phyloP scores from a whole-genome alignment of 179 eudicot genomes.

The Beta corolliflora region DNA sequence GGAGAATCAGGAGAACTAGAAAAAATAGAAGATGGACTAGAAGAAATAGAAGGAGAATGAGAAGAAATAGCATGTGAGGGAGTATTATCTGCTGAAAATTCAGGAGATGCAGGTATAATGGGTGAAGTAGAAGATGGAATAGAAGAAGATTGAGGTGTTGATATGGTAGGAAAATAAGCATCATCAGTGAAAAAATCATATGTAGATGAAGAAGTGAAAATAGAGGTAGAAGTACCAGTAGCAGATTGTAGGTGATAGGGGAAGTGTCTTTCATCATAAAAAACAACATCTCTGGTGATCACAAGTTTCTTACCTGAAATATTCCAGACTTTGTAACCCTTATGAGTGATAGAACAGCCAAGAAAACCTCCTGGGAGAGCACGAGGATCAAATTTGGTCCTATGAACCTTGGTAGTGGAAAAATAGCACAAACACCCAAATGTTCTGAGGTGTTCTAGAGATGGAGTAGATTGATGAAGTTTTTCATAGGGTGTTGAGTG shows the following conservation, averaged over 20 bases:
- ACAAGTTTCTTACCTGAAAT: background rate
- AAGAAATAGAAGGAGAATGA: too few species aligned
- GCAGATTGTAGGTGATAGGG: background rate
- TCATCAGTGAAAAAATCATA: too few species aligned
- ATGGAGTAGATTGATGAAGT: background rate
- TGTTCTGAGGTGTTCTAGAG: background rate
- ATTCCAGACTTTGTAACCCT: background rate
- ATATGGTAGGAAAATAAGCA: too few species aligned
- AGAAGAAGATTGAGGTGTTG: too few species aligned
- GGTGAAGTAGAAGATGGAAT: too few species aligned
- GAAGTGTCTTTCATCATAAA: background rate
- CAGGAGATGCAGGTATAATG: too few species aligned
- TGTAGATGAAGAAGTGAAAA: too few species aligned
- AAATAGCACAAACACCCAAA: background rate
- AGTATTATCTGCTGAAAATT: too few species aligned
- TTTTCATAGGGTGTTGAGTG: background rate
- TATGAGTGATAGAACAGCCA: background rate
- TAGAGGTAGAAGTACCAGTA: too few species aligned
- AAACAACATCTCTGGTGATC: background rate
- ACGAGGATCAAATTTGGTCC: background rate
- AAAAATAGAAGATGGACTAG: too few species aligned
- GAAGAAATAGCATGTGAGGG: too few species aligned
- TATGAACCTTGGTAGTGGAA: background rate
- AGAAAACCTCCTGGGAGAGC: background rate
- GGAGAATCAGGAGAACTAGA: too few species aligned